phyloP scores from a whole-genome alignment of 352 stramenopile genomes.

The Thraustochytrium striatum region DNA sequence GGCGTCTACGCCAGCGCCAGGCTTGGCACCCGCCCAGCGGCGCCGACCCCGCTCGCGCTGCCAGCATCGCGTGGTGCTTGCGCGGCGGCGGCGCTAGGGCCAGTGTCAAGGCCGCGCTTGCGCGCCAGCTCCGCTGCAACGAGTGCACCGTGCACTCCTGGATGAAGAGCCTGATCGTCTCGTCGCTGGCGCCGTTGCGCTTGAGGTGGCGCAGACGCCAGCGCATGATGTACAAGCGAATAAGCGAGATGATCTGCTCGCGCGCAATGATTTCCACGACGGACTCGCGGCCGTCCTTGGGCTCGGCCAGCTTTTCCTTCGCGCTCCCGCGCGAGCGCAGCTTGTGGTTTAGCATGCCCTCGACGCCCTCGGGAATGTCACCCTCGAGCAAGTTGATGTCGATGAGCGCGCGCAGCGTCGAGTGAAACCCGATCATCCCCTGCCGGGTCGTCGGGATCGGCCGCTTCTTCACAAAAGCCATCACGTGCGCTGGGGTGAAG shows the following conservation, averaged over 20 bases:
- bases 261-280: neutral
- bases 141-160: neutral
- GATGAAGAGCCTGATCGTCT: neutral
- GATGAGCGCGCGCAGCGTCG: constrained; percentile 8
- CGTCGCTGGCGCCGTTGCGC: neutral
- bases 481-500: neutral
- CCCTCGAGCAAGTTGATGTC: constrained; percentile 27
- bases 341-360: neutral
- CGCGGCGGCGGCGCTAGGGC: too few species aligned
- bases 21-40: too few species aligned
- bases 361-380: neutral
- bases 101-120: neutral
- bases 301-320: neutral
- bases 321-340: neutral
- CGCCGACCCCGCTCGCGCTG: too few species aligned
- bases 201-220: neutral
- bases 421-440: neutral
- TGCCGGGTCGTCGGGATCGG: neutral
- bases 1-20: too few species aligned
- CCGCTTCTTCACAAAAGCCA: neutral
- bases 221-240: neutral
- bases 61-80: too few species aligned
- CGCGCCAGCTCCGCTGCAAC: neutral
- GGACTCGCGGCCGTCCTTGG: neutral
- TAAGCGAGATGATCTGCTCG: neutral